Base-by-base conservation (phyloP, 331 rosid genomes). In the Arachis monticola region DNA sequence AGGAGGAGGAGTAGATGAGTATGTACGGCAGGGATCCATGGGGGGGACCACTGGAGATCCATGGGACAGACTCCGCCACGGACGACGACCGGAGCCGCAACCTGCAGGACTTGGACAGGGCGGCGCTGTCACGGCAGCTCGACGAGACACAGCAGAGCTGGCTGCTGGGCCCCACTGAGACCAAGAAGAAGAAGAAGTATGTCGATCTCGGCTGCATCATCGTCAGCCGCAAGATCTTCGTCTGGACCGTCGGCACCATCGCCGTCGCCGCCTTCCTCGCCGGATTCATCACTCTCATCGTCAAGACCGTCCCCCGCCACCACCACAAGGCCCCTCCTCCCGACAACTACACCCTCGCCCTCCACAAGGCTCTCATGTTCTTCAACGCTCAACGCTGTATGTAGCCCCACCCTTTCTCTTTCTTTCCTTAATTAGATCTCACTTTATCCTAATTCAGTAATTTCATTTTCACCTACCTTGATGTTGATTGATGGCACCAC, bases 131-230 rank as follows among this genome's bases (percentile, higher is more conserved):
- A 0, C 91, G 98, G 2, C 99, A 96, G 0, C 59, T 95, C 7
- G 99, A 95, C 8, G 99, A 95, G 84, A 95, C 99, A 1, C 99
- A 95, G 73, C 98, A 95, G 80, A 95, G 99, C 77, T 95, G 99
- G 99, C 84, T 95, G 3, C 85, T 95, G 6, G 98, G 97, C 0
- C 99, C 99, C 1, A 84, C 87, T 0, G 99, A 95, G 80, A 91
- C 4, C 40, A 35, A 95, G 87, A 95, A 94, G 91, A 90, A 93
- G 93, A 95, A 95, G 91, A 95, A 89, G 87, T 92, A 92, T 58
- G 98, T 95, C 2, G 99, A 95, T 86, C 98, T 95, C 1, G 99
- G 99, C 0, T 95, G 99, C 79, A 85, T 95, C 81, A 90, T 92
- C 60, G 99, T 95, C 14, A 89, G 97, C 79, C 98, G 98, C 35